phyloP scores from a whole-genome alignment of 257 asterid genomes.

The Nicotiana paniculata region DNA sequence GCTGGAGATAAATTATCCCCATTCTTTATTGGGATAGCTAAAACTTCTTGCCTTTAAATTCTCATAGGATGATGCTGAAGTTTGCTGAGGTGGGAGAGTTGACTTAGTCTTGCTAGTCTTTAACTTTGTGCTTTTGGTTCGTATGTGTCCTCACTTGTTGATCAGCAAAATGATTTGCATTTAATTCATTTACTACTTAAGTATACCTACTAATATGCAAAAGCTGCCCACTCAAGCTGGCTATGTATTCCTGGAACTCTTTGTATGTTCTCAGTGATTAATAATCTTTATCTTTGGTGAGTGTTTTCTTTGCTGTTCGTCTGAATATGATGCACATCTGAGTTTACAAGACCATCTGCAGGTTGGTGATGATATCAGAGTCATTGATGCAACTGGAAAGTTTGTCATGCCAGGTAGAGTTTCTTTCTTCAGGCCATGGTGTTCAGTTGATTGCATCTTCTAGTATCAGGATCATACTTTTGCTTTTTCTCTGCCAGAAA shows the following conservation, averaged over 20 bases:
- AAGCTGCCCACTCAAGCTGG: neutral
- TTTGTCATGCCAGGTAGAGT: conserved; percentile 90
- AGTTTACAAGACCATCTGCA: conserved; percentile 26
- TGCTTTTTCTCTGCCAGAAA: neutral
- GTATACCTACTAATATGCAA: neutral
- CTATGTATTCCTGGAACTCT: neutral
- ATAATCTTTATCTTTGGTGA: neutral
- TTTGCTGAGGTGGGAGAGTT: neutral
- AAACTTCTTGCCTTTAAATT: too few species aligned
- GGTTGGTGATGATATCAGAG: conserved; percentile 73
- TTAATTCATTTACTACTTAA: neutral
- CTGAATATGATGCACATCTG: conserved; percentile 11
- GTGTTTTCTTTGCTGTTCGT: neutral
- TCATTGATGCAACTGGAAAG: conserved; percentile 88
- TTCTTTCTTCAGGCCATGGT: conserved; percentile 10
- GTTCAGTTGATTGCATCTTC: neutral
- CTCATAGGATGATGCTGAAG: neutral
- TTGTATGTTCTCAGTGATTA: neutral
- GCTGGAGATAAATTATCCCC: neutral
- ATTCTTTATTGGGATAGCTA: neutral
- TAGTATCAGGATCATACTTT: neutral
- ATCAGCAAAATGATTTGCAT: neutral
- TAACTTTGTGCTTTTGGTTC: neutral
- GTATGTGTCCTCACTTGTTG: neutral
- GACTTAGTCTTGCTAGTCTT: neutral